phyloP scores from a whole-genome alignment of 164 flowering plant species.

The Nymphaea thermarum region DNA sequence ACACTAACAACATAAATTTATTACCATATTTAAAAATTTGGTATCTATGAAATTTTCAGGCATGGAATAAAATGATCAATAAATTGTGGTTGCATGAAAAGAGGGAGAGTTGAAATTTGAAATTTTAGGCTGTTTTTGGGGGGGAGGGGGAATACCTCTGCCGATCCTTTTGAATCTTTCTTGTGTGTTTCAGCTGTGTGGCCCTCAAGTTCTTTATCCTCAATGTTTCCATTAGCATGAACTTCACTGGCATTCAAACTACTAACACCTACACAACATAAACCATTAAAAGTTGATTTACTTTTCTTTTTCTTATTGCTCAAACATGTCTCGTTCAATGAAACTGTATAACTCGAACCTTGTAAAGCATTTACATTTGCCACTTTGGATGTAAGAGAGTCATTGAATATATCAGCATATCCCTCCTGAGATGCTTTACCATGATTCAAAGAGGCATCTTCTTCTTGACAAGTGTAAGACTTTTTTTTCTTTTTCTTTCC shows the following conservation, averaged over 20 bases:
- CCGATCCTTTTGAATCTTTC: constrained; percentile 33
- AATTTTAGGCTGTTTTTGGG: background rate
- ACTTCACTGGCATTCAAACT: constrained; percentile 3
- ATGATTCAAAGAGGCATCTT: background rate
- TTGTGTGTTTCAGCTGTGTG: constrained; percentile 12
- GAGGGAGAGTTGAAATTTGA: background rate
- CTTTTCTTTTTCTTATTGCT: background rate
- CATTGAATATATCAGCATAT: no score
- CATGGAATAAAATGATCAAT: background rate
- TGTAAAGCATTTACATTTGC: background rate
- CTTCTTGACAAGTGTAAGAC: background rate
- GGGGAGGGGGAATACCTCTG: constrained; percentile 54
- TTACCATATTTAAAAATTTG: background rate
- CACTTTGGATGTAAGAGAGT: no score
- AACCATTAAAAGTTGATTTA: background rate
- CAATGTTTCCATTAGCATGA: constrained; percentile 13
- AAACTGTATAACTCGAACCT: background rate
- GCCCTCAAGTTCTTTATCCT: constrained; percentile 12
- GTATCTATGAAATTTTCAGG: background rate
- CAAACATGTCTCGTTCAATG: constrained; percentile 1
- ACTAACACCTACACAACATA: constrained; percentile 1
- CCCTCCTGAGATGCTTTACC: background rate
- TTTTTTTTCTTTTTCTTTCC: constrained; percentile 22
- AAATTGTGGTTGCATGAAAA: background rate
- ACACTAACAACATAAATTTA: background rate